Evolutionary conservation across 805 yeast genomes (phyloP).

Genomic region (Candida pseudofarinosa): DNA sequence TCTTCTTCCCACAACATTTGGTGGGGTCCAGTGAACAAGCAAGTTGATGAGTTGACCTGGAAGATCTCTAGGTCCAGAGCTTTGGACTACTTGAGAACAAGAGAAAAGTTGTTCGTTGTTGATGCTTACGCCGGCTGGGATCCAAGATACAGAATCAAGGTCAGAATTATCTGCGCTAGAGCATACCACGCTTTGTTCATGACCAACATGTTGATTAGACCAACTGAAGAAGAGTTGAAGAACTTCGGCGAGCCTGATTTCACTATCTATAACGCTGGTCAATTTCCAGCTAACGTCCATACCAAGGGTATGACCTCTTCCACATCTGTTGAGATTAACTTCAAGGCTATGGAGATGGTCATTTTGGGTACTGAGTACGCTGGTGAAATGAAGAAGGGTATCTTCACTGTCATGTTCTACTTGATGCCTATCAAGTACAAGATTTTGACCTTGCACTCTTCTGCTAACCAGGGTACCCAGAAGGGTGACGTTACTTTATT

Average conservation of each 20-base stretch:
- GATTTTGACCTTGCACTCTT: slow-evolving; percentile 90
- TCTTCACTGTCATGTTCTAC: slow-evolving; percentile 98
- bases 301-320: slow-evolving; percentile 97
- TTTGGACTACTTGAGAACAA: slow-evolving; percentile 91
- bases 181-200: slow-evolving; percentile 97
- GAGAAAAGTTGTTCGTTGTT: slow-evolving; percentile 88
- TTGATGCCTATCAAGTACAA: slow-evolving; percentile 93
- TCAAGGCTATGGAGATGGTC: slow-evolving; percentile 97
- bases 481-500: slow-evolving; percentile 87
- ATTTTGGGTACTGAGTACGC: slow-evolving; percentile 98
- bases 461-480: slow-evolving; percentile 84
- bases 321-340: slow-evolving; percentile 93
- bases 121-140: slow-evolving; percentile 99
- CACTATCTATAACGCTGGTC: slow-evolving; percentile 97
- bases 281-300: slow-evolving; percentile 95
- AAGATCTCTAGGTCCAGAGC: slow-evolving; percentile 94
- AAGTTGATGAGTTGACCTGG: slow-evolving; percentile 93
- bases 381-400: slow-evolving; percentile 99
- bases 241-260: slow-evolving; percentile 96
- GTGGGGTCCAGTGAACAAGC: slow-evolving; percentile 99
- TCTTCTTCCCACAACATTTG: slow-evolving; percentile 80
- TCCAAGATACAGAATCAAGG: slow-evolving; percentile 93
- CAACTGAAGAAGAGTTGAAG: slow-evolving; percentile 82
- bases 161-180: slow-evolving; percentile 93
- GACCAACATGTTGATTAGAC: slow-evolving; percentile 97